These are phyloP conservation scores for Ettlia oleoabundans DNA, from an alignment of 139 green algal genomes.

Conservation along the genomic window DNA sequence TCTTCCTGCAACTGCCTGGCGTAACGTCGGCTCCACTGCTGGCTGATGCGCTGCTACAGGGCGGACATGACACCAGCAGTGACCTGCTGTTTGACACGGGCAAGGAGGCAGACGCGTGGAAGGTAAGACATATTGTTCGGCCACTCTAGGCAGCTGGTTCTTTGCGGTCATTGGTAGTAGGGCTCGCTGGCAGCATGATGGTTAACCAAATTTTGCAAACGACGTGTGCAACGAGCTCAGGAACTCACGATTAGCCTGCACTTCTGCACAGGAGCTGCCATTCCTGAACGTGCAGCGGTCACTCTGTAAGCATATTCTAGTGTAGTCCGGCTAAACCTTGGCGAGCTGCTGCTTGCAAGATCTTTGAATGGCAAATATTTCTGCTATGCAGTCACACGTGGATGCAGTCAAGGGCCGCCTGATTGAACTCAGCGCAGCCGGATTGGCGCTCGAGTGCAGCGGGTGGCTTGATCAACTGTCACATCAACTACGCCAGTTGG, in stretches of 20 bases:
- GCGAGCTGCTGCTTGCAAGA: background rate
- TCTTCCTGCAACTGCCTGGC: conserved; percentile 67
- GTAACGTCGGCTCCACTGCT: conserved; percentile 43
- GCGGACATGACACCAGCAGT: conserved; percentile 4
- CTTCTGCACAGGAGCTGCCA: no score
- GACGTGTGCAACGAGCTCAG: no score
- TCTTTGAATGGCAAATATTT: background rate
- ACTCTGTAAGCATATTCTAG: no score
- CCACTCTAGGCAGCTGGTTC: conserved; percentile 53
- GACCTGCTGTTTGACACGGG: conserved; percentile 50
- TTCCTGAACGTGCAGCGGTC: no score
- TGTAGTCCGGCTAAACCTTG: no score
- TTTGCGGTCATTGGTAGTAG: background rate
- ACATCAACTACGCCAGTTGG: conserved; percentile 41
- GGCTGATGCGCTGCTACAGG: background rate
- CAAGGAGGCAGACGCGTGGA: conserved; percentile 52
- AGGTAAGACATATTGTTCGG: background rate
- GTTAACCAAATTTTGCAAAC: no score
- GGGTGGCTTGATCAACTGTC: conserved; percentile 70
- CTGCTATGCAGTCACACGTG: conserved; percentile 41
- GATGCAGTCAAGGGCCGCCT: conserved; percentile 38
- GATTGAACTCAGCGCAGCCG: conserved; percentile 45
- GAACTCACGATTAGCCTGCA: no score
- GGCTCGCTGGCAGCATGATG: background rate
- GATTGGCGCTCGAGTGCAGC: conserved; percentile 63